phyloP scores from a whole-genome alignment of 1,284 basidiomycete genomes.

The Malassezia pachydermatis region DNA sequence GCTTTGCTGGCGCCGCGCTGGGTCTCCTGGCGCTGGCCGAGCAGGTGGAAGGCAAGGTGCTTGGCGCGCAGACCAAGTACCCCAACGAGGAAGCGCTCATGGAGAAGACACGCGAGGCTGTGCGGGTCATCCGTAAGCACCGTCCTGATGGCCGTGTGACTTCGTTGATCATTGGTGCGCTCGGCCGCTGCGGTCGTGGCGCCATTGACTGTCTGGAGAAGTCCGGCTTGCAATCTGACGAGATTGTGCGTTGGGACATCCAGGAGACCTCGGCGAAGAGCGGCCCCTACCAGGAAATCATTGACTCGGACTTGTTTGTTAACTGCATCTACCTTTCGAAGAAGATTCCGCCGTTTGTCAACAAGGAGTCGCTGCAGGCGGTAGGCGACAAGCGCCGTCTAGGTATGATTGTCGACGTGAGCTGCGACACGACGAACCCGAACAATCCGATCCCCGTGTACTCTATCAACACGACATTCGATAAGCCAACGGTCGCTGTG shows the following conservation, averaged over 20 bases:
- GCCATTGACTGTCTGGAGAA: constrained; percentile 90
- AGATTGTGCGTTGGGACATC: constrained; percentile 97
- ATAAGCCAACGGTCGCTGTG: constrained; percentile 81
- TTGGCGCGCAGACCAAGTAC: constrained; percentile 66
- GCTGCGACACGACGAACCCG: constrained; percentile 98
- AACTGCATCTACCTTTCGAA: constrained; percentile 97
- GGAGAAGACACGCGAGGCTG: constrained; percentile 51
- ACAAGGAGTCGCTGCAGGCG: constrained; percentile 60
- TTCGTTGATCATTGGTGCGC: constrained; percentile 88
- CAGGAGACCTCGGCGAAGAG: constrained; percentile 83
- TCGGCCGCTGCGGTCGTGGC: constrained; percentile 90
- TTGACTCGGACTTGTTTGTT: constrained; percentile 95
- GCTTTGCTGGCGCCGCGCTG: constrained; percentile 91
- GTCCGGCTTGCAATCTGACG: constrained; percentile 65
- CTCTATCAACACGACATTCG: constrained; percentile 87
- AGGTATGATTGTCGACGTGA: constrained; percentile 86
- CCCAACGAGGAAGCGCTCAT: constrained; percentile 53
- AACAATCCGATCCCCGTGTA: constrained; percentile 98
- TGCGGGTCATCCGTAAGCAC: constrained; percentile 56
- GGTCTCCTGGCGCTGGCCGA: constrained; percentile 71
- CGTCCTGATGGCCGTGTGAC: constrained; percentile 58
- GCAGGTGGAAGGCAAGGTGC: constrained; percentile 26
- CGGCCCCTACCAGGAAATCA: constrained; percentile 88
- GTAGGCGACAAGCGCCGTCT: constrained; percentile 65
- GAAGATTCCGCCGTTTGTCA: constrained; percentile 79